Percentiles rank a stretch among this genome's conserved stretches.
Conservation (phyloP, 2,329 filamentous ascomycete species). For the Dendryphion nanum region DNA sequence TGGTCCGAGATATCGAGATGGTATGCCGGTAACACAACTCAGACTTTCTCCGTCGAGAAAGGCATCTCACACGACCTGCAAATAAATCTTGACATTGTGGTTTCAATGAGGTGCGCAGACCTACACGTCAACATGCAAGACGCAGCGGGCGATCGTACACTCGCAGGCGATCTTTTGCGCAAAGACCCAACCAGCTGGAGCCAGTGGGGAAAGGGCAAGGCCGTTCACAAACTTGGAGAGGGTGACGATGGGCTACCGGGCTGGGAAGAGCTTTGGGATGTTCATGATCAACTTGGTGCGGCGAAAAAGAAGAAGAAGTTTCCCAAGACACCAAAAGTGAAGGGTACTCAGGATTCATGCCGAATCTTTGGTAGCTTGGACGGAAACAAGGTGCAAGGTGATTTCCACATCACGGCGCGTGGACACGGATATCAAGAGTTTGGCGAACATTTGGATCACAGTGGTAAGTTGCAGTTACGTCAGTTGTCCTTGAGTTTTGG, state of each 20-base stretch:
- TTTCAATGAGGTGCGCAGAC: constrained; percentile 82
- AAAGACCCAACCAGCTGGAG: constrained; percentile 77
- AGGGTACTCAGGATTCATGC: constrained; percentile 67
- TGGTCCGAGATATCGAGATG: constrained; percentile 77
- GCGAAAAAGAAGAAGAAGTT: constrained; percentile 66
- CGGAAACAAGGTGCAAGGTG: constrained; percentile 94
- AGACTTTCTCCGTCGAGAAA: constrained; percentile 93
- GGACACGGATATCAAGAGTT: constrained; percentile 91
- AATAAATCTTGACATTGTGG: constrained; percentile 92
- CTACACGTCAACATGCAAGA: constrained; percentile 98
- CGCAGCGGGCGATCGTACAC: constrained; percentile 85
- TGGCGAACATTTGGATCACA: constrained; percentile 78
- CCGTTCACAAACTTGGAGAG: constrained; percentile 49
- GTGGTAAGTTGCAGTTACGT: constrained; percentile 58
- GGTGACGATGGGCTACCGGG: constrained; percentile 24
- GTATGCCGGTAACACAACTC: constrained; percentile 80
- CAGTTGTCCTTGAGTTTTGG: neutral
- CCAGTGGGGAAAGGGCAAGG: constrained; percentile 76
- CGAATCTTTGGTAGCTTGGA: constrained; percentile 87
- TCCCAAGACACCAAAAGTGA: constrained; percentile 70
- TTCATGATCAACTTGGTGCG: constrained; percentile 82
- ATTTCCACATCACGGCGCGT: constrained; percentile 94
- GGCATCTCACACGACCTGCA: constrained; percentile 83
- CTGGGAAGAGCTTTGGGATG: constrained; percentile 72
- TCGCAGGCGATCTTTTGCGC: constrained; percentile 71